Percentiles rank a stretch among this genome's conserved stretches.
Conservation (phyloP, 805 yeast species). For the Ogataea neopini region DNA sequence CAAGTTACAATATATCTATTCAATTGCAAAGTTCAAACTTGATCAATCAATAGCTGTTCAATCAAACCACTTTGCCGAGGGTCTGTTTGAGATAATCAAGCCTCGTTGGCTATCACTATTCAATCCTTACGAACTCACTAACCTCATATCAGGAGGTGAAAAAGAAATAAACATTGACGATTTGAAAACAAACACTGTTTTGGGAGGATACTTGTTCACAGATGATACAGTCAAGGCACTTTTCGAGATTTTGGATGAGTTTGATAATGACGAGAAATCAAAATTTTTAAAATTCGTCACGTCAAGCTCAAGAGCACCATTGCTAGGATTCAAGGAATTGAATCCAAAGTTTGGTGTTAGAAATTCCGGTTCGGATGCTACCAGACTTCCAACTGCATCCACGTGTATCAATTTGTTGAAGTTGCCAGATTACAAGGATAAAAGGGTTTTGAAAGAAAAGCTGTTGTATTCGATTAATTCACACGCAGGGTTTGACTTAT, state of each 20-base stretch:
- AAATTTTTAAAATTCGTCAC: slow-evolving; percentile 85
- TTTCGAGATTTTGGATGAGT: slow-evolving; percentile 76
- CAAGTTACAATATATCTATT: slow-evolving; percentile 71
- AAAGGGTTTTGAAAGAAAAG: slow-evolving; percentile 56
- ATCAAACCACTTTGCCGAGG: slow-evolving; percentile 63
- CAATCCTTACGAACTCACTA: slow-evolving; percentile 79
- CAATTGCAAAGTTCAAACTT: slow-evolving; percentile 75
- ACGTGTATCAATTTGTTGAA: slow-evolving; percentile 90
- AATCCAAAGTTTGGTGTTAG: slow-evolving; percentile 80
- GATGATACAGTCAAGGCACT: slow-evolving; percentile 64
- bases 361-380: slow-evolving; percentile 54
- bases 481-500: slow-evolving; percentile 85
- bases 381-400: slow-evolving; percentile 83
- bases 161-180: slow-evolving; percentile 71
- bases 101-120: slow-evolving; percentile 82
- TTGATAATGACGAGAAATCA: slow-evolving; percentile 60
- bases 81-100: slow-evolving; percentile 66
- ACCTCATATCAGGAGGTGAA: slow-evolving; percentile 79
- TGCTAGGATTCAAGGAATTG: slow-evolving; percentile 77
- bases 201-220: slow-evolving; percentile 59
- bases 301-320: slow-evolving; percentile 87
- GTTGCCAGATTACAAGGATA: slow-evolving; percentile 77
- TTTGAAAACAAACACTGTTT: slow-evolving; percentile 58
- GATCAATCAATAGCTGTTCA: slow-evolving; percentile 62
- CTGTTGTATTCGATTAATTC: slow-evolving; percentile 76